Evolutionary conservation across 2,329 filamentous ascomycete genomes (phyloP).

Genomic region (Cercospora sp.): DNA sequence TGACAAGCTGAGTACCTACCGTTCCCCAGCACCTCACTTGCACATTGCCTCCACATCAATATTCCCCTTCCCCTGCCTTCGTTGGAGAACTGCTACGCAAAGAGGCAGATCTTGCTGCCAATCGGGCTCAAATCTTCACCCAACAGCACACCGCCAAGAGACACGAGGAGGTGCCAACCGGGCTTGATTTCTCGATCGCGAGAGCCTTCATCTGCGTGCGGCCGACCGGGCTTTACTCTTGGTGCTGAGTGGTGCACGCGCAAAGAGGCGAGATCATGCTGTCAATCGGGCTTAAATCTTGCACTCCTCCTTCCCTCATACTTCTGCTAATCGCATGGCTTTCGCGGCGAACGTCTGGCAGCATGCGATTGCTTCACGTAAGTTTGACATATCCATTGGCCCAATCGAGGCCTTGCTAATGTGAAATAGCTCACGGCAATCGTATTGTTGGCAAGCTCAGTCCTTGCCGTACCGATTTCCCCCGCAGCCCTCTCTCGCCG

Average conservation of each 20-base stretch:
- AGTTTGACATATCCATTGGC: constrained; percentile 1
- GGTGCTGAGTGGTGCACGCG: constrained; percentile 12
- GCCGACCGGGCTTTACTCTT: constrained; percentile 11
- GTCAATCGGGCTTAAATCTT: constrained; percentile 20
- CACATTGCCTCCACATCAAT: not conserved
- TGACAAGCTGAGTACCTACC: constrained; percentile 1
- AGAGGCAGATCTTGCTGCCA: constrained; percentile 17
- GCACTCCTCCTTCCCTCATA: constrained; percentile 9
- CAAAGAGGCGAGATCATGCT: constrained; percentile 20
- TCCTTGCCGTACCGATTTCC: constrained; percentile 20
- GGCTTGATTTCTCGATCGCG: constrained; percentile 15
- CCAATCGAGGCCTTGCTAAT: not conserved
- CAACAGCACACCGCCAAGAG: constrained; percentile 9
- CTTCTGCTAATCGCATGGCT: constrained; percentile 10
- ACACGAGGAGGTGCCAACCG: constrained; percentile 13
- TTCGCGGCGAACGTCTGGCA: constrained; percentile 7
- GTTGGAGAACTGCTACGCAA: constrained; percentile 7
- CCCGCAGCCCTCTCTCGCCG: constrained; percentile 7
- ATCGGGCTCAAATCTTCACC: constrained; percentile 11
- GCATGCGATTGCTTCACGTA: constrained; percentile 17
- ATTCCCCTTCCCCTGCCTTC: not conserved
- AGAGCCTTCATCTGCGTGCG: constrained; percentile 15
- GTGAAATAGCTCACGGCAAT: constrained; percentile 14
- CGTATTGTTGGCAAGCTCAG: constrained; percentile 17
- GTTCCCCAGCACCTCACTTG: not conserved